phyloP scores from a whole-genome alignment of 768 basidiomycete species.

The Panaeolus papilionaceus region DNA sequence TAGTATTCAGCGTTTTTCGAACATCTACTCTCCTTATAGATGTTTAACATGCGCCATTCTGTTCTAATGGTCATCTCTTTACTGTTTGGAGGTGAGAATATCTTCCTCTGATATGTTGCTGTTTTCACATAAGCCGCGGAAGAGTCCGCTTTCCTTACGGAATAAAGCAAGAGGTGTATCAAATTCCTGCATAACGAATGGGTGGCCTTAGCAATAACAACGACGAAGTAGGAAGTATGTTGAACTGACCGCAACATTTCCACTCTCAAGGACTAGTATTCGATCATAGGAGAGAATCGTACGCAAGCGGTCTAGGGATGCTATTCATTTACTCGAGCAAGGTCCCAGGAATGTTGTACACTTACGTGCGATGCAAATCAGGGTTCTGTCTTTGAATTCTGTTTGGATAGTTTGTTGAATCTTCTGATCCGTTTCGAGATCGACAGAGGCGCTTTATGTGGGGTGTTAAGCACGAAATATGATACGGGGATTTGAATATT shows the following conservation, averaged over 20 bases:
- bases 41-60: not conserved
- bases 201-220: not conserved
- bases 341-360: slow-evolving; percentile 17
- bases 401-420: slow-evolving; percentile 82
- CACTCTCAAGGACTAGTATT: slow-evolving; percentile 72
- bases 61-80: not conserved
- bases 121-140: slow-evolving; percentile 13
- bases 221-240: not conserved
- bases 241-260: slow-evolving; percentile 53
- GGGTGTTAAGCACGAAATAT: slow-evolving; percentile 13
- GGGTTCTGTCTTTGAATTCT: slow-evolving; percentile 74
- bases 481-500: slow-evolving; percentile 16
- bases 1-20: no score
- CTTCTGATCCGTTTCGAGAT: slow-evolving; percentile 80
- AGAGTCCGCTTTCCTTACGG: not conserved
- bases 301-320: slow-evolving; percentile 62
- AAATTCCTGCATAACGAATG: slow-evolving; percentile 48
- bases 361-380: slow-evolving; percentile 81
- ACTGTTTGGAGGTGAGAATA: not conserved
- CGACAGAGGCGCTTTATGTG: slow-evolving; percentile 61
- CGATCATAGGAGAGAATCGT: slow-evolving; percentile 81
- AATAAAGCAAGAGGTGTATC: slow-evolving; percentile 48
- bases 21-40: no score
- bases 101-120: slow-evolving; percentile 11
- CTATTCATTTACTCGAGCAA: slow-evolving; percentile 24